These are phyloP conservation scores for Leucoagaricus sp. DNA, from an alignment of 1,284 basidiomycete species.

Conservation along the genomic window DNA sequence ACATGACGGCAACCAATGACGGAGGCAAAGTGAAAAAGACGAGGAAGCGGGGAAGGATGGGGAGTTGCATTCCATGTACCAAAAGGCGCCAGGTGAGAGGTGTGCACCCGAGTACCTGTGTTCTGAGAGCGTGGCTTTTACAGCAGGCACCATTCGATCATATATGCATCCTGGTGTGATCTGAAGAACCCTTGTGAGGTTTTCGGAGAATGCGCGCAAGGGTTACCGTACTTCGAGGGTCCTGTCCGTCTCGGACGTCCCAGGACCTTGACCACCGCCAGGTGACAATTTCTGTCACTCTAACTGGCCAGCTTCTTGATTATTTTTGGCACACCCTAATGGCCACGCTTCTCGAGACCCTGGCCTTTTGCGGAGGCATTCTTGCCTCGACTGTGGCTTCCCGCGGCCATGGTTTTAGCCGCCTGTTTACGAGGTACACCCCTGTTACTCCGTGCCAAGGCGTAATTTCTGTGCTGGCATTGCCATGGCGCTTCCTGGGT, in stretches of 20 bases:
- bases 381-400: neutral
- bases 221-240: constrained; percentile 4
- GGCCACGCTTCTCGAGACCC: neutral
- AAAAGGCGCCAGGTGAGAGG: constrained; percentile 50
- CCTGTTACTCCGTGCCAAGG: neutral
- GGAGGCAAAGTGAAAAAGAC: constrained; percentile 42
- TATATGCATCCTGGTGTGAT: neutral
- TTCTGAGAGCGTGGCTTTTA: constrained; percentile 6
- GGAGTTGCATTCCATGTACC: constrained; percentile 56
- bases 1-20: constrained; percentile 4
- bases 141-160: neutral
- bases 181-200: constrained; percentile 3
- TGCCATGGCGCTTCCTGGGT: neutral
- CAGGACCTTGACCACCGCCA: constrained; percentile 7
- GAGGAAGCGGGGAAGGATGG: constrained; percentile 41
- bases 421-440: neutral
- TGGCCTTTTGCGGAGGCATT: neutral
- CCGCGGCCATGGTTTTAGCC: neutral
- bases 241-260: constrained; percentile 5
- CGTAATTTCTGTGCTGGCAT: neutral
- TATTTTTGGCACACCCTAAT: constrained; percentile 3
- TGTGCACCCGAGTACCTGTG: constrained; percentile 1
- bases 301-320: neutral
- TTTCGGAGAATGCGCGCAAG: neutral
- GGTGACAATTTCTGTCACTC: neutral